Evolutionary conservation across 108 stramenopile species (phyloP).

Genomic region (Ochromonas danica): DNA sequence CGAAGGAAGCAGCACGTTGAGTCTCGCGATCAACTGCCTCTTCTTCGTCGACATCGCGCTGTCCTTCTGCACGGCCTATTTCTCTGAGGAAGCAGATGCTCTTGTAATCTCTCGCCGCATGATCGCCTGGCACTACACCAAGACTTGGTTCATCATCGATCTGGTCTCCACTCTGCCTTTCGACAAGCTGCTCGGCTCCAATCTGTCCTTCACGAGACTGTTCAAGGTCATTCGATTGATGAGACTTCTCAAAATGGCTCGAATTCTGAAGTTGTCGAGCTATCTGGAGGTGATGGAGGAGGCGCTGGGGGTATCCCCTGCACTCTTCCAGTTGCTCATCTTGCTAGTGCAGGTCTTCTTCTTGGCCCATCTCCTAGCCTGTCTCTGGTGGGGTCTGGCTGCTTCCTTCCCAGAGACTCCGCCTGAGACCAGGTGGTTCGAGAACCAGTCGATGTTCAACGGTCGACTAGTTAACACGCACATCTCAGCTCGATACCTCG

Average conservation of each 20-base stretch:
- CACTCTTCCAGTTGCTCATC: not conserved
- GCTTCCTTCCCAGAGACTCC: not conserved
- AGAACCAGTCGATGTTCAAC: not conserved
- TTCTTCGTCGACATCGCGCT: conserved; percentile 66
- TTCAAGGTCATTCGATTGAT: conserved; percentile 61
- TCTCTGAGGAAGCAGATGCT: conserved; percentile 54
- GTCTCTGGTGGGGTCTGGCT: conserved; percentile 42
- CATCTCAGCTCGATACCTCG: not conserved
- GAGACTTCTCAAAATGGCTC: conserved; percentile 61
- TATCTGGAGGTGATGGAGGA: conserved; percentile 58
- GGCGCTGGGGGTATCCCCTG: conserved; percentile 49
- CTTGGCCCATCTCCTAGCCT: conserved; percentile 49
- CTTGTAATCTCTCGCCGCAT: conserved; percentile 54
- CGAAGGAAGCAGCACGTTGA: not conserved
- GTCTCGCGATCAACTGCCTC: conserved; percentile 59
- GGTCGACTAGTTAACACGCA: not conserved
- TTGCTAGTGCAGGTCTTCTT: conserved; percentile 45
- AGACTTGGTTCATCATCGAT: conserved; percentile 64
- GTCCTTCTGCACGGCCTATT: conserved; percentile 65
- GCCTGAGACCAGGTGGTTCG: not conserved
- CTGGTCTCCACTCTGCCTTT: conserved; percentile 46
- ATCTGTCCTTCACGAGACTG: conserved; percentile 48
- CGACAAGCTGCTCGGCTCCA: conserved; percentile 35
- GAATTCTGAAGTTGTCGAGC: conserved; percentile 55
- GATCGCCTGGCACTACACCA: conserved; percentile 60